Base-by-base conservation (phyloP, 2,329 filamentous ascomycete species). In the Epichloe sibirici region DNA sequence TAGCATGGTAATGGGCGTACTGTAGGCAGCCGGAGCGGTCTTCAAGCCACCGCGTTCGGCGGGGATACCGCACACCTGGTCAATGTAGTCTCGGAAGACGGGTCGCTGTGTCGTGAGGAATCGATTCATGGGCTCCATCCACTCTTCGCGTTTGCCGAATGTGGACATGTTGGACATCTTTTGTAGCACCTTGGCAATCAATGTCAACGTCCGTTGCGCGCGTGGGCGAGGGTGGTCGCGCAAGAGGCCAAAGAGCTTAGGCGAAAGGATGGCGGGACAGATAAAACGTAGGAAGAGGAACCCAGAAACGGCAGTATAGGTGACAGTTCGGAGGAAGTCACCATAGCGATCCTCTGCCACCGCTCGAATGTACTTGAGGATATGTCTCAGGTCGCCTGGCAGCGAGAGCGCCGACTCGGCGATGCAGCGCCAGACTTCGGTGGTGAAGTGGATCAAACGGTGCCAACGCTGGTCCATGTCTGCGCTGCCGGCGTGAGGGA, bases 51-150 rank as follows among this genome's bases (percentile, higher is more conserved):
- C 76, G 48, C 81, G 77, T 46, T 90, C 85, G 3, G 84, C 79
- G 1, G 88, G 84, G 51, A 96, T 88, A 8, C 85, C 81, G 71
- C 91, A 96, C 46, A 96, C 81, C 34, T 82, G 77, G 64, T 97
- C 90, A 55, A 96, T 85, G 61, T 90, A 96, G 46, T 84, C 79
- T 65, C 90, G 94, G 68, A 96, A 89, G 40, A 86, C 80, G 60
- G 85, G 78, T 21, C 90, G 81, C 62, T 95, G 85, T 1, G 81
- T 75, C 8, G 76, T 77, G 39, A 97, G 72, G 61, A 96, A 96
- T 44, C 79, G 80, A 64, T 96, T 97, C 91, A 97, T 97, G 0
- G 90, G 90, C 69, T 95, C 90, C 90, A 97, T 96, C 89, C 90
- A 97, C n/a, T 86, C 83, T 67, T 97, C 91, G 65, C 95, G 95